phyloP scores from a whole-genome alignment of 2,329 filamentous ascomycete genomes.

The Colletotrichum tofieldiae region DNA sequence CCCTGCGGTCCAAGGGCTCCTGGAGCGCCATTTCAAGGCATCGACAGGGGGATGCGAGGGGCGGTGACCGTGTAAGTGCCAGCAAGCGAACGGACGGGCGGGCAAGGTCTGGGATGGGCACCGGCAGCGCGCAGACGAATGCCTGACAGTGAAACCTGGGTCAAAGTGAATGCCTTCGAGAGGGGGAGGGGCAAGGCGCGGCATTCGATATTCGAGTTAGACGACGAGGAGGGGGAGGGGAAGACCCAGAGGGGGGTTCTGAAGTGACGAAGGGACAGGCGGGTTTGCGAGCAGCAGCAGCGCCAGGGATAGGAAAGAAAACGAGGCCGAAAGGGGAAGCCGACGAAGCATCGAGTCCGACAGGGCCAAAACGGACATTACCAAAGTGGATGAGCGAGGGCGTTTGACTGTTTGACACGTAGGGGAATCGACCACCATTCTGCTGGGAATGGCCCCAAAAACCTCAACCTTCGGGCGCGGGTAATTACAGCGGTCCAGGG shows the following conservation, averaged over 20 bases:
- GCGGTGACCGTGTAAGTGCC: slow-evolving; percentile 29
- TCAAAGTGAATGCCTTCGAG: neutral
- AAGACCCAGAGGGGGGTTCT: neutral
- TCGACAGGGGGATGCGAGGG: slow-evolving; percentile 13
- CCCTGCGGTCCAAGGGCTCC: slow-evolving; percentile 12
- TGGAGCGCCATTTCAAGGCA: slow-evolving; percentile 4
- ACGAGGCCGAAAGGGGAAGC: slow-evolving; percentile 21
- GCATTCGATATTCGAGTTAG: neutral
- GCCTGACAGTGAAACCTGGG: slow-evolving; percentile 1
- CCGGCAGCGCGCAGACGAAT: slow-evolving; percentile 5
- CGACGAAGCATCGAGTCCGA: slow-evolving; percentile 9
- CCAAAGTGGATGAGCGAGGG: neutral
- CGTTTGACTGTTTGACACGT: neutral
- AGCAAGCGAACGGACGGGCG: slow-evolving; percentile 12
- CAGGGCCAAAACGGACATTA: slow-evolving; percentile 7
- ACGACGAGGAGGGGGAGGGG: slow-evolving; percentile 22
- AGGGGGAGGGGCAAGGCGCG: slow-evolving; percentile 12
- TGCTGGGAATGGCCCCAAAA: neutral
- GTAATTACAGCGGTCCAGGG: neutral
- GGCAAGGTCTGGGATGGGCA: slow-evolving; percentile 14
- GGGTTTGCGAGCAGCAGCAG: neutral
- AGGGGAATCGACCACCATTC: neutral
- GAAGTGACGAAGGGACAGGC: neutral
- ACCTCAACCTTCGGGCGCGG: neutral
- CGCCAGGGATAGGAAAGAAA: slow-evolving; percentile 1